phyloP scores from a whole-genome alignment of 352 stramenopile species.

The Globisporangium yorkense region DNA sequence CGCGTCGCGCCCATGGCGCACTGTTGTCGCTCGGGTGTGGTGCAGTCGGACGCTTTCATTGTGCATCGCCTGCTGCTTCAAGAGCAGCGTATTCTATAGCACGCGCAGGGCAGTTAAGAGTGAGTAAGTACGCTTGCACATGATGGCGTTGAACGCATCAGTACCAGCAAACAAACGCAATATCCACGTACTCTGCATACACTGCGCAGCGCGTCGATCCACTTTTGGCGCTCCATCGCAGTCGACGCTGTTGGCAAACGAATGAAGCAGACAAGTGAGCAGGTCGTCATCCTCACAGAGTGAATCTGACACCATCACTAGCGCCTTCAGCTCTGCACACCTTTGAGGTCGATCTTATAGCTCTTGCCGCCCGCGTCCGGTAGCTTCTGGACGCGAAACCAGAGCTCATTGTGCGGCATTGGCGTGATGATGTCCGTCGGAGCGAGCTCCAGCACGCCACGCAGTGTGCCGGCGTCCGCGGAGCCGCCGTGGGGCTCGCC shows the following conservation, averaged over 20 bases:
- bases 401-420: slow-evolving; percentile 40
- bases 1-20: slow-evolving; percentile 23
- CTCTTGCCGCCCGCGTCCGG: slow-evolving; percentile 36
- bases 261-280: not conserved
- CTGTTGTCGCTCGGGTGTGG: slow-evolving; percentile 14
- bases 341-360: slow-evolving; percentile 70
- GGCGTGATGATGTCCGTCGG: slow-evolving; percentile 43
- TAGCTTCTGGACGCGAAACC: slow-evolving; percentile 58
- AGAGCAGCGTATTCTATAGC: slow-evolving; percentile 11
- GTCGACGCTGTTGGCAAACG: slow-evolving; percentile 25
- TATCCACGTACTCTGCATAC: slow-evolving; percentile 33
- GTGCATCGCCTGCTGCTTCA: slow-evolving; percentile 18
- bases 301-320: not conserved
- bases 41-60: slow-evolving; percentile 13
- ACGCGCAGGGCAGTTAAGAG: not conserved
- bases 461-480: slow-evolving; percentile 23
- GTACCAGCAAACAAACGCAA: not conserved
- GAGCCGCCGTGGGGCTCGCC: slow-evolving; percentile 16
- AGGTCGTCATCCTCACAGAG: too few relatives aligned
- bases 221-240: slow-evolving; percentile 41
- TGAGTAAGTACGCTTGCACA: not conserved
- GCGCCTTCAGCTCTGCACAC: slow-evolving; percentile 11
- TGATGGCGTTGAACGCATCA: not conserved
- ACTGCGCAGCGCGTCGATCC: slow-evolving; percentile 51
- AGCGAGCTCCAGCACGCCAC: slow-evolving; percentile 38